These are phyloP conservation scores for Wilhelminamyces savonicus DNA, from an alignment of 805 yeast species.

Conservation along the genomic window DNA sequence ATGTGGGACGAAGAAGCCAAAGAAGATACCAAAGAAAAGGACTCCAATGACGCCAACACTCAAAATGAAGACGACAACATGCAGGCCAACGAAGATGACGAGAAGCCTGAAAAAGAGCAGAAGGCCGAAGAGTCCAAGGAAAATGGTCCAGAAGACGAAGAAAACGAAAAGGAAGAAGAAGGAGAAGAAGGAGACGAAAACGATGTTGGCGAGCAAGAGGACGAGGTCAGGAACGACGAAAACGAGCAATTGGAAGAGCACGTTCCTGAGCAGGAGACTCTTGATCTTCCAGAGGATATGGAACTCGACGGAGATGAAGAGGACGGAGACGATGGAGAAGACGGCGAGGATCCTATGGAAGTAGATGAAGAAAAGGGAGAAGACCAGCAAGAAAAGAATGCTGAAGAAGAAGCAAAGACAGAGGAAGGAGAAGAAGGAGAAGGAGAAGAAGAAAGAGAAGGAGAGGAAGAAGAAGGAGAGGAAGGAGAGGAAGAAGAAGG, in stretches of 20 bases:
- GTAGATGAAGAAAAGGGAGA: background rate
- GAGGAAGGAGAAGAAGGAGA: constrained; percentile 22
- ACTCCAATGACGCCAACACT: constrained; percentile 57
- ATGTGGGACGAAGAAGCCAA: constrained; percentile 96
- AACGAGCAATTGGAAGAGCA: constrained; percentile 63
- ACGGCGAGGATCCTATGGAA: background rate
- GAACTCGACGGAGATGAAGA: constrained; percentile 79
- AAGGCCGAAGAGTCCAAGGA: constrained; percentile 18
- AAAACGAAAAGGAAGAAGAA: constrained; percentile 39
- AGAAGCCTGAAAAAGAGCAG: constrained; percentile 25
- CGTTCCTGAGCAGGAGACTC: constrained; percentile 78
- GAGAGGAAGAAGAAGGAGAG: constrained; percentile 21
- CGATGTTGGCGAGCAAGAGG: constrained; percentile 79
- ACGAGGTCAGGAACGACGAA: constrained; percentile 65
- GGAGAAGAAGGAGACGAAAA: constrained; percentile 57
- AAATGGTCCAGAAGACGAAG: constrained; percentile 37
- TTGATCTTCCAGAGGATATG: constrained; percentile 90
- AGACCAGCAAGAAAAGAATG: constrained; percentile 18
- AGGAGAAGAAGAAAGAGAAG: constrained; percentile 20
- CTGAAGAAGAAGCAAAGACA: constrained; percentile 18
- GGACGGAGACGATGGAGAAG: constrained; percentile 35
- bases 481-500: constrained; percentile 21
- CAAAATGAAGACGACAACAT: constrained; percentile 45
- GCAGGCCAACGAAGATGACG: constrained; percentile 39
- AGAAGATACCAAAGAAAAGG: constrained; percentile 73